Percentiles rank a stretch among this genome's conserved stretches.
These are phyloP conservation scores for Komagataella mondaviorum DNA, from an alignment of 805 yeast genomes.

Conservation along the genomic window DNA sequence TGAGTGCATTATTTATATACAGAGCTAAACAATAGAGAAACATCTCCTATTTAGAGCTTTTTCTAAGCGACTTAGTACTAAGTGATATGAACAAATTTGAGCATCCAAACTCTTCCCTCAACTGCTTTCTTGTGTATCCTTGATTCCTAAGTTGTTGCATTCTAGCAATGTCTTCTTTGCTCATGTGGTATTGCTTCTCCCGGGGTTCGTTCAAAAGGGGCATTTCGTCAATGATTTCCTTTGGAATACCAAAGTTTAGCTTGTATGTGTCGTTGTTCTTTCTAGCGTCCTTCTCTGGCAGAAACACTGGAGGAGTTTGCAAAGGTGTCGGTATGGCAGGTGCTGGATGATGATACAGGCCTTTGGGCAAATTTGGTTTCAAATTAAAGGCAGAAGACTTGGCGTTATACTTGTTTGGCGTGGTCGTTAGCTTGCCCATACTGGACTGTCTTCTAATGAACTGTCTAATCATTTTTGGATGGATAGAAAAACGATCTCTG, in stretches of 20 bases:
- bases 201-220: conserved; percentile 12
- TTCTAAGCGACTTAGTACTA: conserved; percentile 7
- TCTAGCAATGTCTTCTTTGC: conserved; percentile 12
- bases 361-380: conserved; percentile 18
- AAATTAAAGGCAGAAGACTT: conserved; percentile 22
- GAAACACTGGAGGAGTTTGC: conserved; percentile 20
- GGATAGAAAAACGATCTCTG: background rate
- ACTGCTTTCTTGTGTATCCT: conserved; percentile 16
- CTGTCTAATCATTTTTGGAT: background rate
- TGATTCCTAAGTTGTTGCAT: conserved; percentile 16
- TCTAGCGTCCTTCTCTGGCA: conserved; percentile 18
- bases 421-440: conserved; percentile 6
- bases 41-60: background rate
- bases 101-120: conserved; percentile 15
- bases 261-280: conserved; percentile 12
- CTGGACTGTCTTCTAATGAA: background rate
- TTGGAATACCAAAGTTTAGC: conserved; percentile 11
- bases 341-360: conserved; percentile 21
- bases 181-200: conserved; percentile 15
- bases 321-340: conserved; percentile 19
- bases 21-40: background rate
- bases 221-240: conserved; percentile 13
- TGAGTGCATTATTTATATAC: background rate
- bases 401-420: conserved; percentile 21
- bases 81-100: conserved; percentile 18